These are phyloP conservation scores for Penicillium psychrosexuale DNA, from an alignment of 2,329 filamentous ascomycete genomes.

Conservation along the genomic window DNA sequence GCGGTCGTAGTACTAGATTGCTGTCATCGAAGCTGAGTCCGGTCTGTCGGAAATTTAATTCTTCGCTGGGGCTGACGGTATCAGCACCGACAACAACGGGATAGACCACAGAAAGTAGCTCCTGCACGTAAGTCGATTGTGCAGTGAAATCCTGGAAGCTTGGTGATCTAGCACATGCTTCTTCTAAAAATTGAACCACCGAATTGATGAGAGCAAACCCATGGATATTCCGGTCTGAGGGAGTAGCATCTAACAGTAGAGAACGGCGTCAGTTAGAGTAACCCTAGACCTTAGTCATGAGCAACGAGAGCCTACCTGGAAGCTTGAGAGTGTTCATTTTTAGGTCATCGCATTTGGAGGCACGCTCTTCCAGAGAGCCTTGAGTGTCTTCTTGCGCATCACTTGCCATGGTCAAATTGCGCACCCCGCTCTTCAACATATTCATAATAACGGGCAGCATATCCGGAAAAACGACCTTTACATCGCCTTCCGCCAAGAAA, in stretches of 20 bases:
- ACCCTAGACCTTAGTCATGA: neutral
- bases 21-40: conserved; percentile 79
- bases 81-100: conserved; percentile 86
- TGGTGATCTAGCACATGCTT: conserved; percentile 71
- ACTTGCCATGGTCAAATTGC: conserved; percentile 59
- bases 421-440: conserved; percentile 84
- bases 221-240: conserved; percentile 9
- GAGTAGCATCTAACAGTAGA: conserved; percentile 5
- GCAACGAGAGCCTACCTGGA: conserved; percentile 8
- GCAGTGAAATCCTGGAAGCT: conserved; percentile 80
- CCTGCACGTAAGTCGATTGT: conserved; percentile 74
- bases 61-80: conserved; percentile 75
- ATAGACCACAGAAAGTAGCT: conserved; percentile 76
- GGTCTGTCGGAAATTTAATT: conserved; percentile 79
- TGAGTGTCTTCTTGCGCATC: conserved; percentile 44
- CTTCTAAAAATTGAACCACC: conserved; percentile 73
- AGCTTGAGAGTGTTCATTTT: conserved; percentile 15
- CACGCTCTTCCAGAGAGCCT: conserved; percentile 9
- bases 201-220: conserved; percentile 62
- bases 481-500: conserved; percentile 59
- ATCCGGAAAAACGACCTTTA: conserved; percentile 70
- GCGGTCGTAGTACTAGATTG: conserved; percentile 77
- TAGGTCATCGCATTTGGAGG: neutral
- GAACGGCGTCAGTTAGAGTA: neutral
- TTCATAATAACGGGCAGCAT: conserved; percentile 74